Percentiles rank a stretch among this genome's conserved stretches.
phyloP scores from a whole-genome alignment of 257 asterid species.

The Rauvolfia tetraphylla region DNA sequence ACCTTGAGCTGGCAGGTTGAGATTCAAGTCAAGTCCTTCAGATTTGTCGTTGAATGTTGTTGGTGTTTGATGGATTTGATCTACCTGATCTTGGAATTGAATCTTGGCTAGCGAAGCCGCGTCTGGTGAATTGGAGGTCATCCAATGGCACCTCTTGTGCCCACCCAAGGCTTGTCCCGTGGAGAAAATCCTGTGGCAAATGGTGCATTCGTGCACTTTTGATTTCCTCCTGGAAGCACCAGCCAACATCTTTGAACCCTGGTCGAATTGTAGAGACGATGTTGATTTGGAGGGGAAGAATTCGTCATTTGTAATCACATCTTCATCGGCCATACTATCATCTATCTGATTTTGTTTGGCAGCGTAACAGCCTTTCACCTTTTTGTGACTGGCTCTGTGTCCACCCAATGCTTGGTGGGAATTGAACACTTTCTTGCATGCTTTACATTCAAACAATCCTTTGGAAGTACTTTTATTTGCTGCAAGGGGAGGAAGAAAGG shows the following conservation, averaged over 20 bases:
- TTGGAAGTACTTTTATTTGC: conserved; percentile 36
- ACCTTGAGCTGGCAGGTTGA: conserved; percentile 74
- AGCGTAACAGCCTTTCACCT: conserved; percentile 87
- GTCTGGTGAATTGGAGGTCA: conserved; percentile 58
- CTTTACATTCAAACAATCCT: conserved; percentile 84
- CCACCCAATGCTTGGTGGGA: conserved; percentile 98
- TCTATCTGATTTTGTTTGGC: conserved; percentile 59
- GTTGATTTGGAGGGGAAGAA: conserved; percentile 38
- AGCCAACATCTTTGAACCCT: conserved; percentile 26
- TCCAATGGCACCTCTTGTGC: conserved; percentile 96
- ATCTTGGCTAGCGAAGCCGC: conserved; percentile 36
- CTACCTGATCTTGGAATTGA: conserved; percentile 34
- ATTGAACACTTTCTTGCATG: conserved; percentile 87
- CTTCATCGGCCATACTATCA: conserved; percentile 30
- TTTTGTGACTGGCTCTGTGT: conserved; percentile 89
- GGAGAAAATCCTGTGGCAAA: conserved; percentile 79
- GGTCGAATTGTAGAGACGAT: conserved; percentile 41
- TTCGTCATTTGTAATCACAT: conserved; percentile 40
- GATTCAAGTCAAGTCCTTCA: conserved; percentile 60
- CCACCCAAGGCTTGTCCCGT: conserved; percentile 97
- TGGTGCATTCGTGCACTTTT: conserved; percentile 80
- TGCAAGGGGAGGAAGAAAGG: conserved; percentile 19
- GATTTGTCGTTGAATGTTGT: conserved; percentile 15
- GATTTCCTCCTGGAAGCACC: conserved; percentile 62
- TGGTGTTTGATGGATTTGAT: conserved; percentile 5